Conservation (phyloP, 2,329 filamentous ascomycete genomes). For the Ophiocordyceps camponoti-floridani region DNA sequence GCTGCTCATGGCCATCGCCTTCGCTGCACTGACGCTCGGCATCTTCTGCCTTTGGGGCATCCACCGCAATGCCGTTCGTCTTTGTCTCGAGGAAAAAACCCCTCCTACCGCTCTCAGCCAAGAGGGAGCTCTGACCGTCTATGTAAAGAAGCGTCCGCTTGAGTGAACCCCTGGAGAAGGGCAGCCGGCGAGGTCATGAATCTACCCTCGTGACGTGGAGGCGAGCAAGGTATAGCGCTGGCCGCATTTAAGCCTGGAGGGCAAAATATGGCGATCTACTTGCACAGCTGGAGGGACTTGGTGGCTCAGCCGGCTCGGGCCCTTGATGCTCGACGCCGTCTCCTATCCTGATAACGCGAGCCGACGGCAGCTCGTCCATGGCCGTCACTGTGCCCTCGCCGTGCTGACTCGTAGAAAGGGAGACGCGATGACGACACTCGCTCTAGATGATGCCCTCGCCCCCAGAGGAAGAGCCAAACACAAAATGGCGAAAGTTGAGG, state of each 20-base stretch:
- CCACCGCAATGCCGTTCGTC: constrained; percentile 5
- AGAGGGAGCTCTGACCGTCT: background rate
- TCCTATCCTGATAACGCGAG: too few relatives aligned
- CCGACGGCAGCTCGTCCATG: too few relatives aligned
- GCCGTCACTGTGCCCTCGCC: too few relatives aligned
- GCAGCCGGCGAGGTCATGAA: background rate
- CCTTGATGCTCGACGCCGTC: too few relatives aligned
- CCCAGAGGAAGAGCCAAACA: constrained; percentile 37
- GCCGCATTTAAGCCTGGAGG: too few relatives aligned
- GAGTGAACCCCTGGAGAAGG: background rate
- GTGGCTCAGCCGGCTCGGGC: too few relatives aligned
- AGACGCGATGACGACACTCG: too few relatives aligned
- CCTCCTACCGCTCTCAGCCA: background rate
- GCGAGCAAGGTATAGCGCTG: too few relatives aligned
- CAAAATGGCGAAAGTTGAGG: constrained; percentile 61
- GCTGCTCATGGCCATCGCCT: constrained; percentile 7
- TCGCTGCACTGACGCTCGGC: constrained; percentile 8
- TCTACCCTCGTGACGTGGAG: background rate
- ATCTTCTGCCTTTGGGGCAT: constrained; percentile 10
- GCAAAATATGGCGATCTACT: too few relatives aligned
- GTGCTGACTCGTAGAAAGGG: too few relatives aligned
- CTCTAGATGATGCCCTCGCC: background rate
- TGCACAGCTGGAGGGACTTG: too few relatives aligned
- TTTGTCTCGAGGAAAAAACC: constrained; percentile 1
- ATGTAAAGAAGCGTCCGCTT: background rate